Conservation (phyloP, 129 eudicot species). For the Ambrosia trifida region DNA sequence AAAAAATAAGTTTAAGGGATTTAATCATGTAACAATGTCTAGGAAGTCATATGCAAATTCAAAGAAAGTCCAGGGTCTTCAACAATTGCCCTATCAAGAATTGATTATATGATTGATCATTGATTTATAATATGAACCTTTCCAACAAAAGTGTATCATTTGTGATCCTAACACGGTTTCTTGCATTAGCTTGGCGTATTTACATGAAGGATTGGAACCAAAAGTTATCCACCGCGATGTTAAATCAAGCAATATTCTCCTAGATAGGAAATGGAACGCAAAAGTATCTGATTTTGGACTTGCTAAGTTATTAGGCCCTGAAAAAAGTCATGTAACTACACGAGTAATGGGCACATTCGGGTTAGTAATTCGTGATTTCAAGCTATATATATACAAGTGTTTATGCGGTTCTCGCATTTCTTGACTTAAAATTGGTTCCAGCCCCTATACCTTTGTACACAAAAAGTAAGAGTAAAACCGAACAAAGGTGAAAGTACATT, state of each 20-base stretch:
- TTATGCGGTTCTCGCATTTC: too few relatives aligned
- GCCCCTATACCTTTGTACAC: neutral
- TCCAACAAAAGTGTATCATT: neutral
- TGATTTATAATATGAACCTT: neutral
- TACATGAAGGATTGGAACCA: slow-evolving; percentile 8
- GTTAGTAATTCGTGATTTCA: slow-evolving; percentile 35
- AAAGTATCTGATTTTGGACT: slow-evolving; percentile 97
- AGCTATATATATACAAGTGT: too few relatives aligned
- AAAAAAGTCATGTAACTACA: slow-evolving; percentile 81
- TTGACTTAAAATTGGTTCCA: too few relatives aligned
- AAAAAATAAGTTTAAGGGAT: too few relatives aligned
- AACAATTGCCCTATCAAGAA: neutral
- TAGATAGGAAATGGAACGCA: slow-evolving; percentile 82
- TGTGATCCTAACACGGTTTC: slow-evolving; percentile 14
- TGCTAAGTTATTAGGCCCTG: slow-evolving; percentile 86
- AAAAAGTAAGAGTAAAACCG: neutral
- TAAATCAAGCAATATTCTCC: slow-evolving; percentile 90
- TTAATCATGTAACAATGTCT: too few relatives aligned
- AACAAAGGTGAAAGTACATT: neutral
- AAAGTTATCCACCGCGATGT: slow-evolving; percentile 63
- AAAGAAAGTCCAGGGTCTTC: neutral
- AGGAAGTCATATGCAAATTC: neutral
- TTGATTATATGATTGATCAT: neutral
- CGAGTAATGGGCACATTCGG: slow-evolving; percentile 98
- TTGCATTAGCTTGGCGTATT: slow-evolving; percentile 68